These are phyloP conservation scores for Cryphonectria japonica DNA, from an alignment of 2,329 filamentous ascomycete genomes.

Conservation along the genomic window DNA sequence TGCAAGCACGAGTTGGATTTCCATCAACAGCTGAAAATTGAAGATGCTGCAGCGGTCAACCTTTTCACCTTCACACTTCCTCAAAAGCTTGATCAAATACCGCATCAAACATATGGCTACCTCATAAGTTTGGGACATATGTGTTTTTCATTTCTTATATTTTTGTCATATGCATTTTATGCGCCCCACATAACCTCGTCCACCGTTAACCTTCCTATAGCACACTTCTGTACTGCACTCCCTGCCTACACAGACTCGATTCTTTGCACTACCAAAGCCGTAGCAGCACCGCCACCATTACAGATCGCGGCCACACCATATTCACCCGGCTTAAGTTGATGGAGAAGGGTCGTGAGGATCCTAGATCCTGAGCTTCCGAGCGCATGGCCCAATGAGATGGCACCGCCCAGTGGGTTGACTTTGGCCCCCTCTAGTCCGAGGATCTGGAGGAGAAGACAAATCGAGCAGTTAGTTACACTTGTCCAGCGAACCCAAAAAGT, in stretches of 20 bases:
- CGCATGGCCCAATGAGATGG: slow-evolving; percentile 89
- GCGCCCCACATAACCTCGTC: neutral
- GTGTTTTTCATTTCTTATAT: neutral
- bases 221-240: neutral
- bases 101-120: neutral
- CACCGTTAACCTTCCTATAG: neutral
- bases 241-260: slow-evolving; percentile 59
- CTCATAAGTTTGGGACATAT: neutral
- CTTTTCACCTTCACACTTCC: neutral
- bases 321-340: slow-evolving; percentile 89
- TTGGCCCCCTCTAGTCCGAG: slow-evolving; percentile 77
- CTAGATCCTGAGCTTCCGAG: slow-evolving; percentile 91
- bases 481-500: too few relatives aligned
- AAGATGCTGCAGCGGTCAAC: neutral
- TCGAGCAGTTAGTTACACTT: slow-evolving; percentile 1
- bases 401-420: slow-evolving; percentile 87
- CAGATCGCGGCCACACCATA: slow-evolving; percentile 96
- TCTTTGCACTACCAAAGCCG: slow-evolving; percentile 87
- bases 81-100: neutral
- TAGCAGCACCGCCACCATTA: slow-evolving; percentile 92
- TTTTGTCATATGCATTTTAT: neutral
- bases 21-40: neutral
- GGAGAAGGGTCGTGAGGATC: slow-evolving; percentile 86
- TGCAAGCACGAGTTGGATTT: neutral
- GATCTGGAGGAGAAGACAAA: slow-evolving; percentile 54